Conservation (phyloP, 2,329 filamentous ascomycete genomes). For the Setomelanomma holmii region DNA sequence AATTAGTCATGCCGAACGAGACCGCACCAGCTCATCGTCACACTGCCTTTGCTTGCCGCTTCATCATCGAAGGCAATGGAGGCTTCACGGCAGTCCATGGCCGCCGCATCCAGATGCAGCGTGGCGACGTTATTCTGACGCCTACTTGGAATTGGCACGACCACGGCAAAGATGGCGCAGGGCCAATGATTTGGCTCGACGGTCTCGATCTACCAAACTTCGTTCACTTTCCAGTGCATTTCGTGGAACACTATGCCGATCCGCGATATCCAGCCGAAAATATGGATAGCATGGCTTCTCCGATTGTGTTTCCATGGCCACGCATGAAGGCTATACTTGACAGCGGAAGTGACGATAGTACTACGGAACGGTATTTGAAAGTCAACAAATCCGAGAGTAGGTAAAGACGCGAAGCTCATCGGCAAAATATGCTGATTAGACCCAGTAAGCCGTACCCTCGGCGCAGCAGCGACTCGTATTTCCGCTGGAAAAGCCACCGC, state of each 20-base stretch:
- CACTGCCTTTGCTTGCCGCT: constrained; percentile 63
- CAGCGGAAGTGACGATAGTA: constrained; percentile 35
- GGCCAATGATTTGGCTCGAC: constrained; percentile 66
- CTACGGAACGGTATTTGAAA: constrained; percentile 43
- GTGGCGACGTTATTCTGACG: constrained; percentile 65
- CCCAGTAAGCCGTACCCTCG: constrained; percentile 57
- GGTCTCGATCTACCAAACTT: constrained; percentile 63
- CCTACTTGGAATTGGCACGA: constrained; percentile 66
- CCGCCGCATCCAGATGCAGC: constrained; percentile 58
- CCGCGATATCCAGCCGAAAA: constrained; percentile 59
- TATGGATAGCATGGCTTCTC: constrained; percentile 50
- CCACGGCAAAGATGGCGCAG: constrained; percentile 64
- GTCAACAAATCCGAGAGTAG: constrained; percentile 45
- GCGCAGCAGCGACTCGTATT: constrained; percentile 57
- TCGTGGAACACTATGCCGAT: constrained; percentile 60
- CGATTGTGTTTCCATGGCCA: constrained; percentile 59
- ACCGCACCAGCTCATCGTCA: constrained; percentile 64
- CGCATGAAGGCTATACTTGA: constrained; percentile 56
- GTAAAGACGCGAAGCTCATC: constrained; percentile 1
- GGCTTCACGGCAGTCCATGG: constrained; percentile 67
- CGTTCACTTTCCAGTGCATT: constrained; percentile 60
- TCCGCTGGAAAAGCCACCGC: constrained; percentile 47
- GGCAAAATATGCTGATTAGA: constrained; percentile 1
- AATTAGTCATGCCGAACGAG: constrained; percentile 64
- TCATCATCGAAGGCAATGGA: constrained; percentile 64